phyloP scores from a whole-genome alignment of 768 basidiomycete genomes.

The Coprinopsis sp. region DNA sequence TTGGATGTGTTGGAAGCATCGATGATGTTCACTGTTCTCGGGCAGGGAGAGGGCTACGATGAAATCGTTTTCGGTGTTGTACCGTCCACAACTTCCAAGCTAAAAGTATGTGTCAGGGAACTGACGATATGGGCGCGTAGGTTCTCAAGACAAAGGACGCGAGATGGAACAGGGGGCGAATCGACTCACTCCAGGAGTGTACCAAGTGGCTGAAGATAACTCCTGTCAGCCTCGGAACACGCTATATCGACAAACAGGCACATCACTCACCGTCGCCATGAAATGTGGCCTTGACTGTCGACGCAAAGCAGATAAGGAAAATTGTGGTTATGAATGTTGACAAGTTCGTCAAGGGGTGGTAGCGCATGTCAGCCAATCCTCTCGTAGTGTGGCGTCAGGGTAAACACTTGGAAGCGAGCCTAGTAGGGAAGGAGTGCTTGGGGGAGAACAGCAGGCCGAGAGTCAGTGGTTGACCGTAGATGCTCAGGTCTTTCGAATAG shows the following conservation, averaged over 20 bases:
- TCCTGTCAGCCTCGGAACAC: slow-evolving; percentile 3
- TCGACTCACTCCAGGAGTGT: slow-evolving; percentile 17
- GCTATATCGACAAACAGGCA: background rate
- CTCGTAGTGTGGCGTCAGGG: no score
- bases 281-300: slow-evolving; percentile 4
- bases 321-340: background rate
- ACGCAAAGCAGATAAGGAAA: background rate
- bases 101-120: slow-evolving; percentile 3
- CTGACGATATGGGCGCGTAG: slow-evolving; percentile 6
- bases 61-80: slow-evolving; percentile 16
- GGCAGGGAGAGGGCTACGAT: slow-evolving; percentile 21
- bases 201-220: slow-evolving; percentile 18
- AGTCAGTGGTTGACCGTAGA: no score
- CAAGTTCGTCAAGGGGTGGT: background rate
- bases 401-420: no score
- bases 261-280: slow-evolving; percentile 16
- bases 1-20: slow-evolving; percentile 21
- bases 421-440: no score
- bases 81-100: slow-evolving; percentile 20
- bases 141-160: background rate
- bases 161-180: background rate
- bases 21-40: slow-evolving; percentile 16
- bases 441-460: no score
- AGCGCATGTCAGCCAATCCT: background rate
- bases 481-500: no score